phyloP scores from a whole-genome alignment of 176 grass and related monocot genomes.

The Cenchrus americanus region DNA sequence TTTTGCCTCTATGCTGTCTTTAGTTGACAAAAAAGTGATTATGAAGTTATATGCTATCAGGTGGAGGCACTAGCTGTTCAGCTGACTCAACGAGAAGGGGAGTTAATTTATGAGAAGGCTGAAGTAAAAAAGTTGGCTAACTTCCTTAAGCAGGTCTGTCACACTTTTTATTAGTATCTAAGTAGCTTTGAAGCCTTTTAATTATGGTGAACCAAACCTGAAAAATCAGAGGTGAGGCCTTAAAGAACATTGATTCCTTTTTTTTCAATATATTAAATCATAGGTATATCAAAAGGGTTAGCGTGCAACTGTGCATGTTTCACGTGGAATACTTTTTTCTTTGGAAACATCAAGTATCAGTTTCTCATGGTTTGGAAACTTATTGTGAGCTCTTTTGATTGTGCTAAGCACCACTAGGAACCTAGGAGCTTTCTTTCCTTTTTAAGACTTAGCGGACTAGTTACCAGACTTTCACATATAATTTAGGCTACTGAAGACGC shows the following conservation, averaged over 20 bases:
- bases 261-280: neutral
- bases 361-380: slow-evolving; percentile 13
- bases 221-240: neutral
- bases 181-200: slow-evolving; percentile 4
- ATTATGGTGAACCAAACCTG: neutral
- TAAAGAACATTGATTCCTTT: slow-evolving; percentile 1
- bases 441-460: neutral
- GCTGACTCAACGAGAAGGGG: slow-evolving; percentile 95
- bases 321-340: neutral
- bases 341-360: neutral
- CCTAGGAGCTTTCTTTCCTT: neutral
- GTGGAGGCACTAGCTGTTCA: slow-evolving; percentile 94
- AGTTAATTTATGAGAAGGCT: slow-evolving; percentile 93
- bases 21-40: slow-evolving; percentile 19
- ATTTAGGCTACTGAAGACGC: slow-evolving; percentile 95
- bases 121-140: slow-evolving; percentile 92
- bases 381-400: neutral
- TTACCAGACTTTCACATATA: neutral
- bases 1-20: neutral
- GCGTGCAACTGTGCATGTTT: neutral
- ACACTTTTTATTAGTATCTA: slow-evolving; percentile 34
- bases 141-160: slow-evolving; percentile 81
- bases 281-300: neutral
- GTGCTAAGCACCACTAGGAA: slow-evolving; percentile 9
- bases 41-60: slow-evolving; percentile 52